Evolutionary conservation across 2,329 filamentous ascomycete species (phyloP).

Genomic region (Colletotrichum neosansevieriae): DNA sequence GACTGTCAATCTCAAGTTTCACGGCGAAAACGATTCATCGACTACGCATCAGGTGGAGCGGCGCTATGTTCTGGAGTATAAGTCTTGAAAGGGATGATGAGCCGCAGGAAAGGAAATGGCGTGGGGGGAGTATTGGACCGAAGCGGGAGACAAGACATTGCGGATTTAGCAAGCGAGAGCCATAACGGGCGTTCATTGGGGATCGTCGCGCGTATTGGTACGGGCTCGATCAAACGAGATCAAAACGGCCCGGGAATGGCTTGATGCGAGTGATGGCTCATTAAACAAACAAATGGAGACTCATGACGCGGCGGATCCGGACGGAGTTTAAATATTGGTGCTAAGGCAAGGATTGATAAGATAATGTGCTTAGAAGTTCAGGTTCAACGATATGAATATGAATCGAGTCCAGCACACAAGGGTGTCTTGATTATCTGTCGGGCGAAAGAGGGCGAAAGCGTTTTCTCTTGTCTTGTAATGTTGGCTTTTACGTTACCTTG

Average conservation of each 20-base stretch:
- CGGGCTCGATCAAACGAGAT: slow-evolving; percentile 24
- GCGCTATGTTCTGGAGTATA: slow-evolving; percentile 81
- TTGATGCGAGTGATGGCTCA: slow-evolving; percentile 22
- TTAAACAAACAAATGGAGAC: slow-evolving; percentile 31
- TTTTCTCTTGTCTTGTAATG: background rate
- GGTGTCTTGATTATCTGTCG: too few relatives aligned
- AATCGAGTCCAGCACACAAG: background rate
- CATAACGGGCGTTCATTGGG: slow-evolving; percentile 1
- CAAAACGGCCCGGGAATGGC: slow-evolving; percentile 23
- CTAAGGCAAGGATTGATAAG: slow-evolving; percentile 1
- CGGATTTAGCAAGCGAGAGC: background rate
- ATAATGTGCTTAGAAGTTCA: background rate
- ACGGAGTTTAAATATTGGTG: slow-evolving; percentile 24
- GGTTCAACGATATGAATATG: background rate
- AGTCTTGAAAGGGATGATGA: slow-evolving; percentile 47
- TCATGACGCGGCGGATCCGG: slow-evolving; percentile 25
- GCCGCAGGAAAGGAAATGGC: background rate
- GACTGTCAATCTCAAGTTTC: slow-evolving; percentile 76
- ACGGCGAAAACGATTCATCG: slow-evolving; percentile 80
- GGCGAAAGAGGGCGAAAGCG: too few relatives aligned
- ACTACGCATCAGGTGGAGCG: slow-evolving; percentile 82
- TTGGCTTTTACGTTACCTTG: too few relatives aligned
- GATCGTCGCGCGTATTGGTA: slow-evolving; percentile 26
- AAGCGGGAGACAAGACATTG: background rate
- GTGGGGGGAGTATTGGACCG: slow-evolving; percentile 1